Percentiles rank a stretch among this genome's conserved stretches.
phyloP scores from a whole-genome alignment of 257 asterid genomes.

The Ophiorrhiza pumila region DNA sequence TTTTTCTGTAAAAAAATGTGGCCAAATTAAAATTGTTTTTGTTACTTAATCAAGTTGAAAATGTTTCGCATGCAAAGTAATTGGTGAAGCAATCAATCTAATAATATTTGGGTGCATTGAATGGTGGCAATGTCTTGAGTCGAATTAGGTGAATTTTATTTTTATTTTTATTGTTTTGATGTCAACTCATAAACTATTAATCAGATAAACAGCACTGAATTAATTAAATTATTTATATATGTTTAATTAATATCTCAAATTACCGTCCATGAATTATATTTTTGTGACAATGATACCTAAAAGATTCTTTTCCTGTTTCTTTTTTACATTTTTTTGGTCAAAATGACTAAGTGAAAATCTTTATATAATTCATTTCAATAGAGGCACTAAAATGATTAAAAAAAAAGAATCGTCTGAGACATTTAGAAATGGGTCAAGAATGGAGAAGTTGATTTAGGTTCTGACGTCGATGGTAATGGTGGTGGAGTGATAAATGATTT shows the following conservation, averaged over 20 bases:
- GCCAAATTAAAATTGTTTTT: too few species aligned
- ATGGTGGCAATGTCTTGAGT: background rate
- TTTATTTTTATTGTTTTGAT: too few species aligned
- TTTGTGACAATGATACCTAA: background rate
- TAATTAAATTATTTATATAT: too few species aligned
- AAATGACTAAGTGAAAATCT: background rate
- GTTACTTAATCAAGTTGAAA: background rate
- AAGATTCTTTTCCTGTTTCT: background rate
- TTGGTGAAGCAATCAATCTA: background rate
- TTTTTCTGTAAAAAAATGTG: too few species aligned
- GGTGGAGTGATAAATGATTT: slow-evolving; percentile 20
- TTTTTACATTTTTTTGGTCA: background rate
- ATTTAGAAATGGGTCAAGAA: slow-evolving; percentile 12
- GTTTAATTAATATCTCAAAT: background rate
- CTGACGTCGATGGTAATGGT: slow-evolving; percentile 22
- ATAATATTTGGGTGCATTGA: background rate
- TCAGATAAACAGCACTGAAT: background rate
- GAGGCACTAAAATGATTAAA: background rate
- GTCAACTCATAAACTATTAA: background rate
- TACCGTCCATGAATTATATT: background rate
- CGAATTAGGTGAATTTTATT: background rate
- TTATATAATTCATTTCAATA: background rate
- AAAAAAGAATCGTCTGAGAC: background rate
- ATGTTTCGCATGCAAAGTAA: background rate
- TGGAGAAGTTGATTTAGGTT: slow-evolving; percentile 16